Evolutionary conservation across 108 stramenopile genomes (phyloP).

Genomic region (Skeletonema potamos): DNA sequence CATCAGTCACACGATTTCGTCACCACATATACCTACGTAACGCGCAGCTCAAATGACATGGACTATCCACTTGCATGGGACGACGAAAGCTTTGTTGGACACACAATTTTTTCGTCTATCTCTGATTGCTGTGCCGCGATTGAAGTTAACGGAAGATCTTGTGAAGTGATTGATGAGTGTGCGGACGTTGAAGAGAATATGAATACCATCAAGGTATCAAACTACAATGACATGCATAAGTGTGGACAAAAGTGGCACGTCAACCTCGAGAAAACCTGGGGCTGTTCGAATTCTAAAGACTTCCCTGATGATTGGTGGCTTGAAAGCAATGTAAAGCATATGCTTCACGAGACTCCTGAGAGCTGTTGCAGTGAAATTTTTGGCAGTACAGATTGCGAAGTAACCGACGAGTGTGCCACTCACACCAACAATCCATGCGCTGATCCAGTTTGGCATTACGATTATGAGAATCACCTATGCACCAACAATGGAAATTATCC

Average conservation of each 20-base stretch:
- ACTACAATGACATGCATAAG: background rate
- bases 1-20: too few relatives aligned
- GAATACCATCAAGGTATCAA: background rate
- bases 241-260: background rate
- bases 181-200: background rate
- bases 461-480: background rate
- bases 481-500: background rate
- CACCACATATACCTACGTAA: too few relatives aligned
- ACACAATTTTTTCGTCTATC: background rate
- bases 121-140: background rate
- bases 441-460: background rate
- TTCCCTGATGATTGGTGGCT: background rate
- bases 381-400: background rate
- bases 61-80: background rate
- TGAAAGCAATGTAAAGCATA: background rate
- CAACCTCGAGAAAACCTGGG: background rate
- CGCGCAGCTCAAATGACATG: background rate
- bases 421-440: background rate
- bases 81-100: background rate
- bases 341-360: background rate
- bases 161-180: background rate
- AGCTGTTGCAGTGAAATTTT: background rate
- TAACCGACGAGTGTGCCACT: background rate
- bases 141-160: background rate
- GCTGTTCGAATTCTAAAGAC: background rate